Evolutionary conservation across 2,329 filamentous ascomycete species (phyloP).

Genomic region (Aspergillus ustus): DNA sequence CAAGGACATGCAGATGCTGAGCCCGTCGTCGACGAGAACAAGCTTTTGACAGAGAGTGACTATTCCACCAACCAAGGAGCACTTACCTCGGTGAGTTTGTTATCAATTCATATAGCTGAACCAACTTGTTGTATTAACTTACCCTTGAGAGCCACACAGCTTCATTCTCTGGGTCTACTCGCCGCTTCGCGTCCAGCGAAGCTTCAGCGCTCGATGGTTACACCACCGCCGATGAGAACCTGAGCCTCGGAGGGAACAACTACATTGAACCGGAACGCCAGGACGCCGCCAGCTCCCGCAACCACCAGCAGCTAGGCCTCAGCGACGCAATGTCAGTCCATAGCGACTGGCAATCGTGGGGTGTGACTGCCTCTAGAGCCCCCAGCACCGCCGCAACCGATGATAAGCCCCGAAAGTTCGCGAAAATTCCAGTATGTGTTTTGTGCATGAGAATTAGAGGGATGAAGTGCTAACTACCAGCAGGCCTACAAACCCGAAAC

Average conservation of each 20-base stretch:
- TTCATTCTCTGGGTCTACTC: slow-evolving; percentile 13
- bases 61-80: slow-evolving; percentile 13
- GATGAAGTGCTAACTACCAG: slow-evolving; percentile 12
- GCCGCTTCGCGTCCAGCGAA: slow-evolving; percentile 7
- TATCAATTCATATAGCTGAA: not conserved
- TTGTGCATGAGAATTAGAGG: not conserved
- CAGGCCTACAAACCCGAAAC: slow-evolving; percentile 27
- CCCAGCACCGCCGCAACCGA: not conserved
- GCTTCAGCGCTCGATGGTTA: not conserved
- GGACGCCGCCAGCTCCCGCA: slow-evolving; percentile 26
- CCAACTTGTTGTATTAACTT: not conserved
- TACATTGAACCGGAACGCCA: slow-evolving; percentile 24
- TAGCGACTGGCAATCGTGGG: slow-evolving; percentile 25
- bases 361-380: slow-evolving; percentile 9
- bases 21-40: slow-evolving; percentile 39
- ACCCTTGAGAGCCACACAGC: slow-evolving; percentile 21
- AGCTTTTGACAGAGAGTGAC: slow-evolving; percentile 26
- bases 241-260: slow-evolving; percentile 23
- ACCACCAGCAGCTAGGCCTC: slow-evolving; percentile 16
- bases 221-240: not conserved
- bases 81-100: slow-evolving; percentile 16
- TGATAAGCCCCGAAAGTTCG: slow-evolving; percentile 27
- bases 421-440: slow-evolving; percentile 27
- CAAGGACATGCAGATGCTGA: slow-evolving; percentile 40
- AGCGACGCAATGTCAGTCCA: slow-evolving; percentile 17